Percentiles rank a stretch among this genome's conserved stretches.
Evolutionary conservation across 768 basidiomycete genomes (phyloP).

Genomic region (Leccinum rimulosum): DNA sequence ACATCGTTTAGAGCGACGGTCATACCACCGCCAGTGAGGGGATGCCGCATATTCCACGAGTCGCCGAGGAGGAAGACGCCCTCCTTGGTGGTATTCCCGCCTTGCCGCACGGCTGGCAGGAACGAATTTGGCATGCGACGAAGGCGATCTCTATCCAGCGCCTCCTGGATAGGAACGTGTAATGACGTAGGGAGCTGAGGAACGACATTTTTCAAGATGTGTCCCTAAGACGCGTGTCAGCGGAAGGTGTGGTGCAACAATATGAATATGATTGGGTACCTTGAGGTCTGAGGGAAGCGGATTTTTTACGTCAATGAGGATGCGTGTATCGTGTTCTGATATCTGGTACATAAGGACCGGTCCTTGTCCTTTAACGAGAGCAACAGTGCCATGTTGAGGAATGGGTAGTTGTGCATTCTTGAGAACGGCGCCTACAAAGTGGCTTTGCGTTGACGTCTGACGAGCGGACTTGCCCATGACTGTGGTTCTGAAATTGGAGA

Average conservation of each 20-base stretch:
- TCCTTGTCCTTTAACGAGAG: slow-evolving; percentile 73
- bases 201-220: slow-evolving; percentile 70
- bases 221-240: slow-evolving; percentile 39
- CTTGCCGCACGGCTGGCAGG: slow-evolving; percentile 77
- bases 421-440: slow-evolving; percentile 85
- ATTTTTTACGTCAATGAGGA: slow-evolving; percentile 86
- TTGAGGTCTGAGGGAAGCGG: slow-evolving; percentile 83
- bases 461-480: slow-evolving; percentile 53
- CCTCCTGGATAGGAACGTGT: slow-evolving; percentile 59
- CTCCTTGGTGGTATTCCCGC: slow-evolving; percentile 45
- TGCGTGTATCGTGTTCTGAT: slow-evolving; percentile 82
- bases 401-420: slow-evolving; percentile 74
- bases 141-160: slow-evolving; percentile 77
- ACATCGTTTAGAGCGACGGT: slow-evolving; percentile 91
- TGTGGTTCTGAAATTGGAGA: slow-evolving; percentile 81
- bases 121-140: slow-evolving; percentile 96
- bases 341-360: slow-evolving; percentile 95
- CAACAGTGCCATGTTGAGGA: slow-evolving; percentile 80
- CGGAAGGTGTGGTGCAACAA: not conserved
- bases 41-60: slow-evolving; percentile 99
- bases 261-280: slow-evolving; percentile 34
- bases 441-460: slow-evolving; percentile 60
- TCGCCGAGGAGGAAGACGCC: slow-evolving; percentile 89
- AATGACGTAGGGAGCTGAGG: slow-evolving; percentile 79
- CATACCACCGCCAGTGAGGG: slow-evolving; percentile 98